A percentile compares a stretch with the other conserved stretches of the same genome.
Conservation (phyloP, 306 rosid genomes). For the Casuarina glauca region DNA sequence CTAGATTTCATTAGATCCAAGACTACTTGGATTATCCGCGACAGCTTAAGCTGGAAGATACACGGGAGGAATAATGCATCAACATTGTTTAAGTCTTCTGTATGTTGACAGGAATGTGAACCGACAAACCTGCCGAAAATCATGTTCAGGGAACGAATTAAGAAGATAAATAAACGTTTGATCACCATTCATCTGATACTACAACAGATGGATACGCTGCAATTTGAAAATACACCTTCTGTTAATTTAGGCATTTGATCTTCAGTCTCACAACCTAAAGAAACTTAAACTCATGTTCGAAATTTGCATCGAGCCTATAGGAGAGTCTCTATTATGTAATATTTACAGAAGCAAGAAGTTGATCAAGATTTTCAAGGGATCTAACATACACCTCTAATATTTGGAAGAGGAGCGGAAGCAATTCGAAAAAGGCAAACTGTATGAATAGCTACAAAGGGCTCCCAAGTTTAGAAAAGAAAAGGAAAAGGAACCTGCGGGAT, state of each 20-base stretch:
- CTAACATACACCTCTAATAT: not conserved
- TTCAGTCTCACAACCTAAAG: not conserved
- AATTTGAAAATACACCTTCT: slow-evolving; percentile 4
- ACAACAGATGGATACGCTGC: too few relatives aligned
- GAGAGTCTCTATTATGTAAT: not conserved
- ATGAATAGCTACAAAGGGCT: not conserved
- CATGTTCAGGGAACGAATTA: not conserved
- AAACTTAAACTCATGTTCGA: not conserved
- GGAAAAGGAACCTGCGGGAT: not conserved
- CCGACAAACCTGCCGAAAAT: not conserved
- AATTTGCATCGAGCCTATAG: not conserved
- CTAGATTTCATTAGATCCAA: slow-evolving; percentile 11
- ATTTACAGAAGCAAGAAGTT: not conserved
- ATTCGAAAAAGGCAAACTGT: not conserved
- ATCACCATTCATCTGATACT: not conserved
- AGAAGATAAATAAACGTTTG: not conserved
- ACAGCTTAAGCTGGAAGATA: too few relatives aligned
- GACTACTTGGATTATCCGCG: not conserved
- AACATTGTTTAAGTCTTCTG: not conserved
- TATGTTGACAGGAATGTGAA: not conserved
- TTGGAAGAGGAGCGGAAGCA: not conserved
- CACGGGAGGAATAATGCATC: not conserved
- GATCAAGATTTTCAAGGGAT: not conserved
- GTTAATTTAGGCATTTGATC: not conserved
- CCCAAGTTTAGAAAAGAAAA: not conserved